phyloP scores from a whole-genome alignment of 2,329 filamentous ascomycete genomes.

The Fusarium pininemorale region DNA sequence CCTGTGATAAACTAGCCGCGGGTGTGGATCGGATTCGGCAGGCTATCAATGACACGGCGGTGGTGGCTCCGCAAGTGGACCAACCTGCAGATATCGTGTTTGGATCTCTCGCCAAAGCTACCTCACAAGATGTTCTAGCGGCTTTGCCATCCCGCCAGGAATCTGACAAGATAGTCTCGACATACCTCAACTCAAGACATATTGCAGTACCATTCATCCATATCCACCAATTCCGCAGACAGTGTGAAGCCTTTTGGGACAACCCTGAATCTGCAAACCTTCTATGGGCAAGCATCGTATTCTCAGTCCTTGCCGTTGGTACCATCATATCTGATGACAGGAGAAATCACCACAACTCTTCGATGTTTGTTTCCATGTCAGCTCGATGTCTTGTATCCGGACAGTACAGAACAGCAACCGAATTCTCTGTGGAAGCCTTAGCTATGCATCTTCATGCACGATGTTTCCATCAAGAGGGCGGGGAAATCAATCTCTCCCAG shows the following conservation, averaged over 20 bases:
- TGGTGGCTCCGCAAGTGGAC: background rate
- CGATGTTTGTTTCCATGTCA: background rate
- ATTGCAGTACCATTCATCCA: conserved; percentile 11
- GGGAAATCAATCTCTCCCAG: background rate
- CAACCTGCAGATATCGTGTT: background rate
- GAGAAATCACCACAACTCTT: background rate
- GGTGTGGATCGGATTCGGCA: background rate
- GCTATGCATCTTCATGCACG: conserved; percentile 12
- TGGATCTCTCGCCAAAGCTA: background rate
- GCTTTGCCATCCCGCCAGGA: conserved; percentile 11
- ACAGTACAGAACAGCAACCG: background rate
- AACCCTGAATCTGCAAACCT: background rate
- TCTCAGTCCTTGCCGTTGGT: conserved; percentile 14
- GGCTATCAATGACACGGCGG: rapidly evolving
- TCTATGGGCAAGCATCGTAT: conserved; percentile 24
- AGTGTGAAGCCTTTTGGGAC: conserved; percentile 25
- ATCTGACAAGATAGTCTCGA: background rate
- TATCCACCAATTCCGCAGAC: conserved; percentile 15
- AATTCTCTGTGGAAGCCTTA: conserved; percentile 17
- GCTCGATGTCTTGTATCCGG: conserved; percentile 12
- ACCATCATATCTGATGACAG: background rate
- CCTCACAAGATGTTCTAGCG: background rate
- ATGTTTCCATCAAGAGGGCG: background rate
- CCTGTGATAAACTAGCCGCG: background rate
- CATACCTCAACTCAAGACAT: conserved; percentile 20